Evolutionary conservation across 1,139 yeast species (phyloP), one percentile per base, ranked within the genome.

Genomic region (Saccharomycopsis crataegensis): DNA sequence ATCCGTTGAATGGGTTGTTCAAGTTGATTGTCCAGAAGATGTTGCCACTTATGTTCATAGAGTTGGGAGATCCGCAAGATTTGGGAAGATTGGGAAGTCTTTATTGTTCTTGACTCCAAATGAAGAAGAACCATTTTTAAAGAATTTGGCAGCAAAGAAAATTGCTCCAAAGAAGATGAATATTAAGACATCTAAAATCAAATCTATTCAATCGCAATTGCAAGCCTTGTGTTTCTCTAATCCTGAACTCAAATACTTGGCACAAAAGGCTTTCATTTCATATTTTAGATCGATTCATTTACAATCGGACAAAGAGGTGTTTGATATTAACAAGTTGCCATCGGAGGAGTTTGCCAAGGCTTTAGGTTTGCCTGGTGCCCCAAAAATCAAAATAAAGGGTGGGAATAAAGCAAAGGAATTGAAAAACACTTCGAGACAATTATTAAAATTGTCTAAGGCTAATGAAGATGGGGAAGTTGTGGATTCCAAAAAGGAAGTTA

Each of bases 1-100:
- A 0, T 86, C 96, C 1, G 89, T 93, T 54, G 97, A 93, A 64
- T 93, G 99, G 99, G 97, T 93, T 22, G 74, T 93, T 11, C 99
- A 93, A 68, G 79, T 90, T 0, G 99, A 93, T 68, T 88, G 96
- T 60, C 99, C 99, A 0, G 99, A 93, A 67, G 97, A 91, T 67
- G 81, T 85, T 1, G 94, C 94, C 36, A 94, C 99, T 0, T 93
- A 94, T 67, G 88, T 93, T 51, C 99, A 93, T 64, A 77, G 99
- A 65, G 99, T 90, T 3, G 99, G 99, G 1, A 81, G 99, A 69
- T 85, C 93, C 48, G 99, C 99, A 1, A 77, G 99, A 62, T 90
- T 87, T 63, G 97, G 96, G 31, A 83, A 93, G 64, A 76, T 76
- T 56, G 99, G 99, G 33, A 85, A 86, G 62, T 87, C 97, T 0